A percentile compares a stretch with the other conserved stretches of the same genome.
phyloP scores from a whole-genome alignment of 495 filamentous ascomycete species.

The Neurospora sp. region DNA sequence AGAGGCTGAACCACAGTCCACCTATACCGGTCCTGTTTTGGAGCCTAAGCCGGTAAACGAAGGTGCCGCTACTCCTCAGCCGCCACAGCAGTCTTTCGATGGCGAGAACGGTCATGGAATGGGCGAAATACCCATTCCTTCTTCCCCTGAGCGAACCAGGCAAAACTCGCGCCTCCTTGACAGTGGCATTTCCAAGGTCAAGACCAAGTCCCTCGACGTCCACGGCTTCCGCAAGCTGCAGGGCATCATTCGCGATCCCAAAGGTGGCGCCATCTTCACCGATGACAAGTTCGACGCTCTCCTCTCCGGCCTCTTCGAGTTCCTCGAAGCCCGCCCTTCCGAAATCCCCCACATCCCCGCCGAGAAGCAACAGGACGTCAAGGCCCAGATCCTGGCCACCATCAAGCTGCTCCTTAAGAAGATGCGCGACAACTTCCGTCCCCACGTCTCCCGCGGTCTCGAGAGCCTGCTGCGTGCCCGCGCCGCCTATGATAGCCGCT shows the following conservation, averaged over 20 bases:
- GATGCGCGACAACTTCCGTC: conserved; percentile 51
- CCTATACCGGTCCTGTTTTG: conserved; percentile 33
- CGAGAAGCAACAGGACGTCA: conserved; percentile 59
- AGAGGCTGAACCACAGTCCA: conserved; percentile 31
- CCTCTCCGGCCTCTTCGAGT: conserved; percentile 61
- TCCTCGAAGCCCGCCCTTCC: conserved; percentile 49
- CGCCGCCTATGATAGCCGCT: conserved; percentile 45
- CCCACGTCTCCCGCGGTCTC: conserved; percentile 54
- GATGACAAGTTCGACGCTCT: conserved; percentile 65
- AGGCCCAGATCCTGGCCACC: conserved; percentile 73
- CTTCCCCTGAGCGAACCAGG: conserved; percentile 39
- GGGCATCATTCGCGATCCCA: conserved; percentile 62
- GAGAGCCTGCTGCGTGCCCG: conserved; percentile 58
- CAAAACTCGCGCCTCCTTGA: conserved; percentile 51
- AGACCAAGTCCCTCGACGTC: conserved; percentile 62
- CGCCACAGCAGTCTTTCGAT: conserved; percentile 1
- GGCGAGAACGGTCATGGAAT: conserved; percentile 8
- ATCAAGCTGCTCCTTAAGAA: conserved; percentile 67
- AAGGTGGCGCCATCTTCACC: conserved; percentile 30
- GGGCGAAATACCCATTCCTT: conserved; percentile 10
- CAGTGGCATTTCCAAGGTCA: conserved; percentile 68
- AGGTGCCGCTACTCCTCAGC: conserved; percentile 33
- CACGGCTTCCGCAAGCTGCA: conserved; percentile 85
- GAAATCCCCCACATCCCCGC: conserved; percentile 26
- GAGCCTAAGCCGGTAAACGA: conserved; percentile 45